A percentile compares a stretch with the other conserved stretches of the same genome.
phyloP scores from a whole-genome alignment of 192 early-diverging fungal genomes.

The Umbelopsis sp. region DNA sequence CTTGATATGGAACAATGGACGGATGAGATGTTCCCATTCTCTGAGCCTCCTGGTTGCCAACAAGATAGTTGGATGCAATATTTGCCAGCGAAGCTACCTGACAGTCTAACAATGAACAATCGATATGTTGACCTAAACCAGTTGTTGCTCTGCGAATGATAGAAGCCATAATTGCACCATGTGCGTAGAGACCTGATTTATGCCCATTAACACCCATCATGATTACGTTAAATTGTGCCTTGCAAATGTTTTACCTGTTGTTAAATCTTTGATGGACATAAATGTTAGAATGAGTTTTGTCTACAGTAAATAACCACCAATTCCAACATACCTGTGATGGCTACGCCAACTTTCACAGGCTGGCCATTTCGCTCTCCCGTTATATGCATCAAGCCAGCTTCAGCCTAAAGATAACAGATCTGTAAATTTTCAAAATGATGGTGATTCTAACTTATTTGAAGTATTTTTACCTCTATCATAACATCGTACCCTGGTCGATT shows the following conservation, averaged over 20 bases:
- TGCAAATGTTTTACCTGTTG: conserved; percentile 45
- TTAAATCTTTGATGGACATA: conserved; percentile 50
- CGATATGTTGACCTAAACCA: conserved; percentile 80
- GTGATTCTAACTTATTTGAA: conserved; percentile 38
- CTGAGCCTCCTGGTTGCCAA: conserved; percentile 77
- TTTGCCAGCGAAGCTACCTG: conserved; percentile 90
- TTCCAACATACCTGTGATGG: conserved; percentile 78
- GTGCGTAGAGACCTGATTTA: conserved; percentile 74
- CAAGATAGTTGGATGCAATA: conserved; percentile 85
- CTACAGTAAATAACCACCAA: background rate
- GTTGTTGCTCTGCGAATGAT: conserved; percentile 68
- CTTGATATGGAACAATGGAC: conserved; percentile 93
- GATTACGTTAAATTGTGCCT: background rate
- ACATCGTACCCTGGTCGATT: conserved; percentile 89
- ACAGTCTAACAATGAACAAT: conserved; percentile 85
- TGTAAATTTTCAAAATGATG: background rate
- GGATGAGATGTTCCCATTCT: conserved; percentile 89
- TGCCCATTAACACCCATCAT: background rate
- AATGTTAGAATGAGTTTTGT: background rate
- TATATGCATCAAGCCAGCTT: conserved; percentile 96
- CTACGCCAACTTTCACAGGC: conserved; percentile 96
- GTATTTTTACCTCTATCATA: conserved; percentile 62
- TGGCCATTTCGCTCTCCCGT: conserved; percentile 82
- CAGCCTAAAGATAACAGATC: conserved; percentile 49
- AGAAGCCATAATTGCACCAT: conserved; percentile 91